Evolutionary conservation across 345 rosid genomes (phyloP), one percentile per base, ranked within the genome.

Genomic region (Excoecaria agallocha): DNA sequence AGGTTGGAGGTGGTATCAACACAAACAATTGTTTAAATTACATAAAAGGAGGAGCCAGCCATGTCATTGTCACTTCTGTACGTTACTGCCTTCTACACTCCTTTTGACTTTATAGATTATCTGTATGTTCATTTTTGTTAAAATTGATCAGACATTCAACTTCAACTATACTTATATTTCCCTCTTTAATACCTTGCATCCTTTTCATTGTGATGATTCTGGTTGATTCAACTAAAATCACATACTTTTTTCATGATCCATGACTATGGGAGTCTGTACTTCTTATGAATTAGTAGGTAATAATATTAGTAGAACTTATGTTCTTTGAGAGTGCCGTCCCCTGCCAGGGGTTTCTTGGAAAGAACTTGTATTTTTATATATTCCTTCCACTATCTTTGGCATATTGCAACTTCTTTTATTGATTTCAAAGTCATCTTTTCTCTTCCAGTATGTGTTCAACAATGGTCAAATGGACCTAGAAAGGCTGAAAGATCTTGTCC

Each of bases 41-140:
- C 82, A 82, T 90, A n/a, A 84, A 86, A 52, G 94, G 87, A 69
- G 97, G 98, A 86, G 97, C 98, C 43, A 95, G 96, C 87, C 98
- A 93, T 83, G 97, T 93, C 59, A 95, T 95, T 77, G 94, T 93
- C 66, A 93, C 99, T 84, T 95, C 98, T 25, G 98, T 90, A 91
- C 68, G 91, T 75, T 56, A 43, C 58, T 30, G 30, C 68, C 30
- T 77, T 64, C 65, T 8, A 25, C 25, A 69, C 54, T 35, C 51
- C 16, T 51, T 45, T 37, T 38, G 12, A 58, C 45, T 46, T 46
- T 45, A 45, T 60, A 46, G 9, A 12, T 46, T 43, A 0, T 52
- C 10, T 22, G 24, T 54, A 38, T 8, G 3, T 51, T 62, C 6
- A 8, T 25, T n/a, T 63, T 19, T 16, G 4, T 5, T 1, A 41